Percentiles rank a stretch among this genome's conserved stretches.
phyloP scores from a whole-genome alignment of 169 alveolate genomes.

The Ichthyophthirius multifiliis region DNA sequence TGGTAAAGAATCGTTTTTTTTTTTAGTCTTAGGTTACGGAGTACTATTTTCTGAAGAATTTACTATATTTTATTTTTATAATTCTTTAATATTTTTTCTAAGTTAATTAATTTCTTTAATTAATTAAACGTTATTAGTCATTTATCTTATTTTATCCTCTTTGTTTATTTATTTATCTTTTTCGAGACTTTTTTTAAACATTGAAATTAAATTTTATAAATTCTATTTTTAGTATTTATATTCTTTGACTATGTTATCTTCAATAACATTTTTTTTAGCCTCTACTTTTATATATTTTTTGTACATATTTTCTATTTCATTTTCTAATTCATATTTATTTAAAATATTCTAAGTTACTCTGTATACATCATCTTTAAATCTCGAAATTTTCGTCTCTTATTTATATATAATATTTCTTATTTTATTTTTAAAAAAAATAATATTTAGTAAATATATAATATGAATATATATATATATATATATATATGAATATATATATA shows the following conservation, averaged over 20 bases:
- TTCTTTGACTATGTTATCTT: conserved; percentile 46
- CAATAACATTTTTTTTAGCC: conserved; percentile 22
- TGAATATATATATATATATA: too few species aligned
- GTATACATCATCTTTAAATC: conserved; percentile 34
- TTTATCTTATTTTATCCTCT: conserved; percentile 39
- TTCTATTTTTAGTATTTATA: conserved; percentile 66
- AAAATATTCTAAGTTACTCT: conserved; percentile 14
- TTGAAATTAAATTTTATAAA: conserved; percentile 83
- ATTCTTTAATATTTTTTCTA: conserved; percentile 75
- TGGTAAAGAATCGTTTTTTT: too few species aligned
- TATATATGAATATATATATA: too few species aligned
- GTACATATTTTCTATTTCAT: neutral
- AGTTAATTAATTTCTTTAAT: conserved; percentile 85
- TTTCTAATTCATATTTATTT: conserved; percentile 16
- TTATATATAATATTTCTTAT: conserved; percentile 4
- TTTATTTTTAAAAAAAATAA: too few species aligned
- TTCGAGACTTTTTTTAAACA: conserved; percentile 75
- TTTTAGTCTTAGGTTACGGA: too few species aligned
- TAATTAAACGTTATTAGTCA: conserved; percentile 81
- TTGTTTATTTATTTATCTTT: conserved; percentile 81
- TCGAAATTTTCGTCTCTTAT: conserved; percentile 18
- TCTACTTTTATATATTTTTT: conserved; percentile 10
- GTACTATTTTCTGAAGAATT: too few species aligned
- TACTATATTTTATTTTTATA: too few species aligned
- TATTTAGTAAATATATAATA: too few species aligned